phyloP scores from a whole-genome alignment of 2,329 filamentous ascomycete species.

The Venturia aucupariae region DNA sequence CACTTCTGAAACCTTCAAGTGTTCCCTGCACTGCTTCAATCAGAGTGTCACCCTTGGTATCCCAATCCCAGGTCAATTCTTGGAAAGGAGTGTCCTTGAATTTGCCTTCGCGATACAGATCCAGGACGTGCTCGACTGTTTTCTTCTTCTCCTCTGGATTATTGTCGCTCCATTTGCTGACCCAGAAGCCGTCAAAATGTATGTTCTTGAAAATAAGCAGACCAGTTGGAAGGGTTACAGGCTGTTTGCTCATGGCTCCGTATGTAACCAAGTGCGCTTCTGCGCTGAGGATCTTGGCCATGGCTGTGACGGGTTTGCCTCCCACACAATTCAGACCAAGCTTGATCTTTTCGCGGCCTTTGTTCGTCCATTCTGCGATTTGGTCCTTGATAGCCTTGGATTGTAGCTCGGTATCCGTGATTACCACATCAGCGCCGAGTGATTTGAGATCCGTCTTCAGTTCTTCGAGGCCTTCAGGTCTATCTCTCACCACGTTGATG shows the following conservation, averaged over 20 bases:
- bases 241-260: slow-evolving; percentile 88
- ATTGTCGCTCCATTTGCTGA: slow-evolving; percentile 76
- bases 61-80: slow-evolving; percentile 73
- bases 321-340: slow-evolving; percentile 91
- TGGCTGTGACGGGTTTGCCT: slow-evolving; percentile 68
- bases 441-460: slow-evolving; percentile 51
- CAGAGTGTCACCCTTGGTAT: slow-evolving; percentile 61
- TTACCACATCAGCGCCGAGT: slow-evolving; percentile 54
- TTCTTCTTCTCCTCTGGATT: slow-evolving; percentile 64
- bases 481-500: slow-evolving; percentile 77
- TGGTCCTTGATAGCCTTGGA: slow-evolving; percentile 54
- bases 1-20: slow-evolving; percentile 71
- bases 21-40: slow-evolving; percentile 72
- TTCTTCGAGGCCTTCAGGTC: slow-evolving; percentile 57
- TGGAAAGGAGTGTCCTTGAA: slow-evolving; percentile 81
- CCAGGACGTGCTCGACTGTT: slow-evolving; percentile 78
- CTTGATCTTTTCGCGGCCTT: slow-evolving; percentile 60
- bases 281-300: slow-evolving; percentile 62
- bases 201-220: slow-evolving; percentile 91
- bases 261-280: slow-evolving; percentile 80
- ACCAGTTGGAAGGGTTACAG: slow-evolving; percentile 69
- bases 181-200: slow-evolving; percentile 87
- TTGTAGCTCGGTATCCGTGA: slow-evolving; percentile 52
- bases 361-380: slow-evolving; percentile 57
- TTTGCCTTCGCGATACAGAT: slow-evolving; percentile 61